Evolutionary conservation across 495 filamentous ascomycete genomes (phyloP).

Genomic region (Barbatosphaeria neglecta): DNA sequence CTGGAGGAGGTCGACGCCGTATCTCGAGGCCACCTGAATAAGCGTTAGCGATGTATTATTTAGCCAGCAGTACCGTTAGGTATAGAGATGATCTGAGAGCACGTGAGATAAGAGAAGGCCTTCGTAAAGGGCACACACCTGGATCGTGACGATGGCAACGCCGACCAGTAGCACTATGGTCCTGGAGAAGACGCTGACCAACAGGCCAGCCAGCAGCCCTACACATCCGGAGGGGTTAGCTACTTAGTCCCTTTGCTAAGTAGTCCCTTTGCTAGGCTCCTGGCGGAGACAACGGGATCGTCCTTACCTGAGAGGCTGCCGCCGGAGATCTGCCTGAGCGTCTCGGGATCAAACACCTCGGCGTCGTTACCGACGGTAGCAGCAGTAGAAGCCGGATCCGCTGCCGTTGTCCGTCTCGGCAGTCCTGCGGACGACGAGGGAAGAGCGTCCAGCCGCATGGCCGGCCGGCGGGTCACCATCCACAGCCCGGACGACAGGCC

Average conservation of each 20-base stretch:
- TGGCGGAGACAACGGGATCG: too few relatives aligned
- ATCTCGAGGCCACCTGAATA: conserved; percentile 53
- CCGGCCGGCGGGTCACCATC: conserved; percentile 10
- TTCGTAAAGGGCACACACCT: conserved; percentile 51
- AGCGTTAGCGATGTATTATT: not conserved
- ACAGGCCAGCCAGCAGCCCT: conserved; percentile 59
- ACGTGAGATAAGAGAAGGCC: conserved; percentile 2
- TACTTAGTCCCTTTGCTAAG: not conserved
- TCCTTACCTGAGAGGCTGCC: conserved; percentile 53
- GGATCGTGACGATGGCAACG: conserved; percentile 53
- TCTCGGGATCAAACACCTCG: conserved; percentile 32
- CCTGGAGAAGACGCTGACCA: conserved; percentile 64
- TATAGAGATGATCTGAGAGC: not conserved
- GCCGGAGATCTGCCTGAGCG: conserved; percentile 55
- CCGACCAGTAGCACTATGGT: conserved; percentile 63
- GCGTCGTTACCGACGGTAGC: not conserved
- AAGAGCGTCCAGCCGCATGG: conserved; percentile 17
- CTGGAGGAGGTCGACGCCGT: conserved; percentile 55
- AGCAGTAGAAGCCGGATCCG: too few relatives aligned
- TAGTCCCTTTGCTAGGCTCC: too few relatives aligned
- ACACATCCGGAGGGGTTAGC: not conserved
- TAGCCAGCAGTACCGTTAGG: not conserved
- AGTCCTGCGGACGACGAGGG: not conserved
- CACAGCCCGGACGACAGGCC: conserved; percentile 14
- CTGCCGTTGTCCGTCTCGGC: too few relatives aligned